Evolutionary conservation across 805 yeast genomes (phyloP), one percentile per base, ranked within the genome.

Genomic region (Cyberlindnera misumaiensis): DNA sequence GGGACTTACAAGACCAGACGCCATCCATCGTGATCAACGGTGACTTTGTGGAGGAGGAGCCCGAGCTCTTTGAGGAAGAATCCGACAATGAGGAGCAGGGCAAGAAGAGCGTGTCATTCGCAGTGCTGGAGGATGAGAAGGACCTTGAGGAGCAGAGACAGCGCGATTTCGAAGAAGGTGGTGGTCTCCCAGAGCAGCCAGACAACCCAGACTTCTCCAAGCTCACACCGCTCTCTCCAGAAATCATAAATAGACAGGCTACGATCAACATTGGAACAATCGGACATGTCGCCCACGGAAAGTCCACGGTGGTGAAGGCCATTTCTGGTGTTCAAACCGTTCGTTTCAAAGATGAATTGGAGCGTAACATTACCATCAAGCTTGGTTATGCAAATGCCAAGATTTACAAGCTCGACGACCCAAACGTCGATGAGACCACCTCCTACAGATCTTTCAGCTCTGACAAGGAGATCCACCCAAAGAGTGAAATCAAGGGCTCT

Each of bases 281-380:
- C 63, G 96, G 95, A 45, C 96, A 86, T 65, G 96, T 87, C 51
- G 96, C 96, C 41, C 96, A 87, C 70, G 96, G 96, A 65, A 87
- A 87, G 64, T 78, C 88, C 41, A 87, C 96, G 10, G 96, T 87
- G 28, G 96, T 87, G 31, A 82, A 89, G 65, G 96, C 96, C 47
- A 93, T 93, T 51, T 89, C 97, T 3, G 97, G 98, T 46, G 97
- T 94, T 32, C 98, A 94, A 64, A 93, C 99, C 15, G 99, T 93
- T 48, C 83, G 99, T 69, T 93, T 93, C 76, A 93, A 93, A 74
- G 95, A 90, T 69, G 99, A 93, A 70, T 75, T 93, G 60, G 98
- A 93, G 74, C 87, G 99, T 77, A 93, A 93, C 58, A 93, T 93
- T 72, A 93, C 99, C 56, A 93, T 93, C 63, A 93, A 94, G 67